phyloP scores from a whole-genome alignment of 2,329 filamentous ascomycete genomes.

The Aspergillus pseudoterreus region DNA sequence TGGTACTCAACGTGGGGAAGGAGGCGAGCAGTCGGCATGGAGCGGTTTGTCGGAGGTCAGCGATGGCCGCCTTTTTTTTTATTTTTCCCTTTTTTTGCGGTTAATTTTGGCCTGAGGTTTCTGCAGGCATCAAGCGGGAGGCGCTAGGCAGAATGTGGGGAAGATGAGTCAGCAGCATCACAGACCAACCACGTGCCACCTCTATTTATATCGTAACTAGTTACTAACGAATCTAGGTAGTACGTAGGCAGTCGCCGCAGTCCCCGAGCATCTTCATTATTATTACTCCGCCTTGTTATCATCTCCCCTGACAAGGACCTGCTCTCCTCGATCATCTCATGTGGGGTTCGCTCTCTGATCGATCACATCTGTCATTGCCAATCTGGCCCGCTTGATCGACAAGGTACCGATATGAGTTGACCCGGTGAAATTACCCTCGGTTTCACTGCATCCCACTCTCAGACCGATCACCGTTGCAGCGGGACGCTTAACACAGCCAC shows the following conservation, averaged over 20 bases:
- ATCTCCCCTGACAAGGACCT: neutral
- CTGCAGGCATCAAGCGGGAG: slow-evolving; percentile 5
- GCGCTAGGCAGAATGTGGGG: slow-evolving; percentile 9
- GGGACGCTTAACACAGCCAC: slow-evolving; percentile 17
- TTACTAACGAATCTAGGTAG: neutral
- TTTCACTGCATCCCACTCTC: neutral
- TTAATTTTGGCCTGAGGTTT: neutral
- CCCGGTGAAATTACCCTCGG: neutral
- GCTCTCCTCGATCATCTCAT: neutral
- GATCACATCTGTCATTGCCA: neutral
- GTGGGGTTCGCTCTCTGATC: too few relatives aligned
- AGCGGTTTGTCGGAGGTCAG: neutral
- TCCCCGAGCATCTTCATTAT: neutral
- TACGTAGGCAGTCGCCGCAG: too few relatives aligned
- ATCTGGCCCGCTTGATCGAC: neutral
- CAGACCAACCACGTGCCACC: slow-evolving; percentile 13
- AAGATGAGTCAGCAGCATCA: slow-evolving; percentile 11
- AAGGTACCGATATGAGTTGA: neutral
- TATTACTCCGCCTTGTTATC: neutral
- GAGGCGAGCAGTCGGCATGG: neutral
- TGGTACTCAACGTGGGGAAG: neutral
- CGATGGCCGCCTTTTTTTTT: neutral
- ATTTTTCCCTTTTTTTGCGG: neutral
- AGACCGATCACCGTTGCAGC: slow-evolving; percentile 15
- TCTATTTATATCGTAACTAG: slow-evolving; percentile 12